Evolutionary conservation across 2,329 filamentous ascomycete genomes (phyloP).

Genomic region (Plectosphaerella sp.): DNA sequence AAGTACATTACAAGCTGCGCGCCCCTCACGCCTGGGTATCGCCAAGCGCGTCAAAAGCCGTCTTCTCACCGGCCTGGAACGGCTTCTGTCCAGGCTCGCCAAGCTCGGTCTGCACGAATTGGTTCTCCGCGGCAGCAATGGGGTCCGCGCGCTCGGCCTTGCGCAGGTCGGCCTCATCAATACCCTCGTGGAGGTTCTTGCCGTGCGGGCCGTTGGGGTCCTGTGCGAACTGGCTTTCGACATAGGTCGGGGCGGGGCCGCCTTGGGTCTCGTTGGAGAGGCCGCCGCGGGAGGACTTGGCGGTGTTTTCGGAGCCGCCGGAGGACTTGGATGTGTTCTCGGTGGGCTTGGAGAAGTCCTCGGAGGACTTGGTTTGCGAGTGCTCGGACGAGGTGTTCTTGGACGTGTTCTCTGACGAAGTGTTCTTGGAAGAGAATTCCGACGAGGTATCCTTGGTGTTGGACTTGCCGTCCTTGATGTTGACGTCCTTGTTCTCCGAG

Average conservation of each 20-base stretch:
- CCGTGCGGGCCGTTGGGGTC: slow-evolving; percentile 32
- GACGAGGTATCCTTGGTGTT: neutral
- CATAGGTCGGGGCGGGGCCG: slow-evolving; percentile 32
- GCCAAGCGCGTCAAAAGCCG: slow-evolving; percentile 24
- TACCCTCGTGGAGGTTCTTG: slow-evolving; percentile 34
- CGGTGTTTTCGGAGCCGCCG: slow-evolving; percentile 18
- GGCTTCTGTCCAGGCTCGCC: slow-evolving; percentile 21
- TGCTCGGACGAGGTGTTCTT: neutral
- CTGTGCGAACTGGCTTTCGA: slow-evolving; percentile 24
- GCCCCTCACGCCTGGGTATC: slow-evolving; percentile 7
- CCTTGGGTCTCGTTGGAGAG: slow-evolving; percentile 9
- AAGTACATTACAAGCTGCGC: too few relatives aligned
- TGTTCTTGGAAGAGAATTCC: neutral
- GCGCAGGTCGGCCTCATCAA: slow-evolving; percentile 31
- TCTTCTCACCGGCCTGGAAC: slow-evolving; percentile 16
- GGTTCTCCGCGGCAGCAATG: slow-evolving; percentile 36
- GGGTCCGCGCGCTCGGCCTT: slow-evolving; percentile 39
- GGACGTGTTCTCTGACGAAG: neutral
- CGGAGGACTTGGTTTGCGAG: slow-evolving; percentile 13
- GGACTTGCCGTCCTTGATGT: slow-evolving; percentile 14
- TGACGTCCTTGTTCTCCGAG: slow-evolving; percentile 49
- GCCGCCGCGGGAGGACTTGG: slow-evolving; percentile 4
- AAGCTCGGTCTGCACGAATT: slow-evolving; percentile 25
- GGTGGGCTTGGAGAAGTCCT: neutral
- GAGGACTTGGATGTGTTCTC: slow-evolving; percentile 38